These are phyloP conservation scores for Colletotrichum cuscutae DNA, from an alignment of 2,329 filamentous ascomycete species.

Conservation along the genomic window DNA sequence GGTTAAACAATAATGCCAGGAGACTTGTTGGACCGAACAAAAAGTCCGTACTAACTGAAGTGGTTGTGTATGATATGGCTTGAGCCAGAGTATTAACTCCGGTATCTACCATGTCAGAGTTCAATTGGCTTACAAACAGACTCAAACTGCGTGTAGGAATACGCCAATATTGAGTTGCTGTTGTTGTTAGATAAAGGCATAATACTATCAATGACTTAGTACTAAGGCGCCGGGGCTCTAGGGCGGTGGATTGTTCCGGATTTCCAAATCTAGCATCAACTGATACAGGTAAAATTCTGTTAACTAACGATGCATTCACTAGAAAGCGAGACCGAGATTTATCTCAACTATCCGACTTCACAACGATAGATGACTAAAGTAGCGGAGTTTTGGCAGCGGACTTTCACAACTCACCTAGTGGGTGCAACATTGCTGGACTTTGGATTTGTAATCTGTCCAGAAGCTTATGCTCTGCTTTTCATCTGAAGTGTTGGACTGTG, in stretches of 20 bases:
- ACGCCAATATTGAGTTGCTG: no score
- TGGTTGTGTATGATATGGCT: no score
- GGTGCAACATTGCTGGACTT: neutral
- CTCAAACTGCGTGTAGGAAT: no score
- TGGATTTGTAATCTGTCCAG: slow-evolving; percentile 22
- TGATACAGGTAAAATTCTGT: neutral
- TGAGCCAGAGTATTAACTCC: no score
- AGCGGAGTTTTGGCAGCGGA: neutral
- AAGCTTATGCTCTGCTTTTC: neutral
- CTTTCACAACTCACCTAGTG: neutral
- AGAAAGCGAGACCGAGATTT: neutral
- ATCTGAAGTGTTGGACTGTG: slow-evolving; percentile 18
- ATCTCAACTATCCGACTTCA: neutral
- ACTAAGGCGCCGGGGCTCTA: no score
- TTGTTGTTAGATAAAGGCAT: no score
- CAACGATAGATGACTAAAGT: neutral
- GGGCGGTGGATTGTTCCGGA: neutral
- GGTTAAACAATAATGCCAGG: no score
- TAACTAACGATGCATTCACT: neutral
- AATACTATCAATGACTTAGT: no score
- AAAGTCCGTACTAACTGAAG: no score
- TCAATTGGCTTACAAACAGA: no score
- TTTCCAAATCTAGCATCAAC: neutral
- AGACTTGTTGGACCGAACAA: no score
- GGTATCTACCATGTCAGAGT: no score